Percentiles rank a stretch among this genome's conserved stretches.
Evolutionary conservation across 169 alveolate genomes (phyloP).

Genomic region (Cryptosporidium andersoni): DNA sequence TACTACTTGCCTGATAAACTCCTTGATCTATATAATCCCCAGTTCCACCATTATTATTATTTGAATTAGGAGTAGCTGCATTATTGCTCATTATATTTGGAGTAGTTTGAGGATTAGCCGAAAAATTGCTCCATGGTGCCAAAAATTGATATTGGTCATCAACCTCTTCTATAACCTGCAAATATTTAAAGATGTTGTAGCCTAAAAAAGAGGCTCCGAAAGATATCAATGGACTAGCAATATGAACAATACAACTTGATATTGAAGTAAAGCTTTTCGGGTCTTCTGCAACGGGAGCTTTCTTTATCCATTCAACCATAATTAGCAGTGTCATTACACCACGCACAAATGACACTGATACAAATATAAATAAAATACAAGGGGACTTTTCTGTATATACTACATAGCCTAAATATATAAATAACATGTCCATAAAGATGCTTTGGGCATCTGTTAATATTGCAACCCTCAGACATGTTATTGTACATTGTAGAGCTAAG

Average conservation of each 20-base stretch:
- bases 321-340: constrained; percentile 17
- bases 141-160: constrained; percentile 33
- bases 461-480: constrained; percentile 10
- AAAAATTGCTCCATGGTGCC: constrained; percentile 25
- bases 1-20: not conserved
- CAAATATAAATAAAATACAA: constrained; percentile 43
- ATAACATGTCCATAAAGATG: constrained; percentile 40
- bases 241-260: constrained; percentile 2
- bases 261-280: not conserved
- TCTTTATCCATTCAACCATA: constrained; percentile 52
- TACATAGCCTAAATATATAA: constrained; percentile 57
- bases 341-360: constrained; percentile 53
- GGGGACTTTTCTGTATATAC: constrained; percentile 58
- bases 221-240: constrained; percentile 58
- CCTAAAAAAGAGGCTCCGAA: constrained; percentile 30
- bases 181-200: constrained; percentile 40
- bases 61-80: constrained; percentile 1
- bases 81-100: not conserved
- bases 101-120: not conserved
- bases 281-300: not conserved
- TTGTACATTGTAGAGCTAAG: constrained; percentile 26
- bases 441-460: constrained; percentile 35
- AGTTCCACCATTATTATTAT: not conserved
- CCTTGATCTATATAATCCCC: not conserved
- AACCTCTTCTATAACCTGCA: constrained; percentile 42